Conservation (phyloP, 2,329 filamentous ascomycete species). For the Didymella segeticola region DNA sequence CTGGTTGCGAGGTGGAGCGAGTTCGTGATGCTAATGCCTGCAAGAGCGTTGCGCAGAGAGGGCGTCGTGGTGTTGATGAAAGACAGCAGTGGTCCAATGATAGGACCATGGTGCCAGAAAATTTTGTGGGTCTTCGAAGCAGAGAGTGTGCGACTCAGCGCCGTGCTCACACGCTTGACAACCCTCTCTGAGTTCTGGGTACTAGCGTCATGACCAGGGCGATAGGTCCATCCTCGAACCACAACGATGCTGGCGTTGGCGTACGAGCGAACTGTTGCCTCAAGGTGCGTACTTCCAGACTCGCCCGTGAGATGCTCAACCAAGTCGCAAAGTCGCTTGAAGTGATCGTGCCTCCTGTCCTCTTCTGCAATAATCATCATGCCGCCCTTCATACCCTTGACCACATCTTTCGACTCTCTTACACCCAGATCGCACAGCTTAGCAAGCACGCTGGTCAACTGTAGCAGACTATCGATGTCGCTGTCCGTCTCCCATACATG, state of each 20-base stretch:
- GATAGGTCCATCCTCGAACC: slow-evolving; percentile 36
- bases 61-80: slow-evolving; percentile 40
- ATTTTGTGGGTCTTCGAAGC: slow-evolving; percentile 25
- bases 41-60: slow-evolving; percentile 28
- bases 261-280: slow-evolving; percentile 32
- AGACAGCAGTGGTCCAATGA: slow-evolving; percentile 34
- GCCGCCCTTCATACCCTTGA: slow-evolving; percentile 22
- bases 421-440: slow-evolving; percentile 36
- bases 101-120: slow-evolving; percentile 45
- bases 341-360: slow-evolving; percentile 25
- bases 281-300: slow-evolving; percentile 33
- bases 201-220: slow-evolving; percentile 6
- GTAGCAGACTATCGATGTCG: slow-evolving; percentile 42
- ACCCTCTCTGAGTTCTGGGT: slow-evolving; percentile 23
- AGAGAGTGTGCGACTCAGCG: slow-evolving; percentile 31
- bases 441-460: slow-evolving; percentile 39
- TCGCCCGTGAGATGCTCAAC: slow-evolving; percentile 34
- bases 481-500: slow-evolving; percentile 46
- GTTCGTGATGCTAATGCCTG: slow-evolving; percentile 34
- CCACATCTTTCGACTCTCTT: slow-evolving; percentile 16
- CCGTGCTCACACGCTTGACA: slow-evolving; percentile 32
- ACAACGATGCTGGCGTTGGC: slow-evolving; percentile 37
- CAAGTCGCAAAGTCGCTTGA: slow-evolving; percentile 34
- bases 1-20: slow-evolving; percentile 26
- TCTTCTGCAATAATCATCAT: slow-evolving; percentile 43